phyloP scores from a whole-genome alignment of 768 basidiomycete species.

The Suillus subaureus region DNA sequence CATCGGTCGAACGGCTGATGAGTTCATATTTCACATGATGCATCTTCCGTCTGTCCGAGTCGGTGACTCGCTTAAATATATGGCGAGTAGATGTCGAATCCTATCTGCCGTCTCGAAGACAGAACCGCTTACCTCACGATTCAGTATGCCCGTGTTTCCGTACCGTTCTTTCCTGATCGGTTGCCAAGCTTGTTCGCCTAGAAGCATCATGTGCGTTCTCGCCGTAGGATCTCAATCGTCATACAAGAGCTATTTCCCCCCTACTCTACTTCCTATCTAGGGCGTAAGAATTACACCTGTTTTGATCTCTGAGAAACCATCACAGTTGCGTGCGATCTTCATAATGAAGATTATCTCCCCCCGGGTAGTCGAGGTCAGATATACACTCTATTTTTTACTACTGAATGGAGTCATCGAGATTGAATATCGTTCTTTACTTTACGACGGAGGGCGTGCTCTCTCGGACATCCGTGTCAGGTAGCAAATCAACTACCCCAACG shows the following conservation, averaged over 20 bases:
- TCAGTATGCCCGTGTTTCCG: not conserved
- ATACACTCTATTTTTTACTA: not conserved
- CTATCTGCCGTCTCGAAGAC: not conserved
- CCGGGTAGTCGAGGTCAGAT: not conserved
- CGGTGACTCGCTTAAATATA: not conserved
- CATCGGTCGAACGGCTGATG: constrained; percentile 56
- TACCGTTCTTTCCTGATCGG: no score
- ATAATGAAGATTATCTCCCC: not conserved
- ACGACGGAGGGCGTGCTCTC: not conserved
- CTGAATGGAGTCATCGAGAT: not conserved
- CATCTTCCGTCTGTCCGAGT: no score
- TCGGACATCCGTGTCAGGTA: not conserved
- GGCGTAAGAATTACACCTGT: not conserved
- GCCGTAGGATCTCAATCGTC: not conserved
- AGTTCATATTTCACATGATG: constrained; percentile 15
- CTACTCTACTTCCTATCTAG: not conserved
- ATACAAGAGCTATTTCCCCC: not conserved
- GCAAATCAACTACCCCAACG: not conserved
- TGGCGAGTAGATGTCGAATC: not conserved
- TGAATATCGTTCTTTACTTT: not conserved
- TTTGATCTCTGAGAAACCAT: not conserved
- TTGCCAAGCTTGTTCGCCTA: not conserved
- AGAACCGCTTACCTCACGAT: not conserved
- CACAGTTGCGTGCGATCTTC: not conserved
- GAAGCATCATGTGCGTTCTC: not conserved